Conservation (phyloP, 768 basidiomycete genomes). For the Vararia minispora region DNA sequence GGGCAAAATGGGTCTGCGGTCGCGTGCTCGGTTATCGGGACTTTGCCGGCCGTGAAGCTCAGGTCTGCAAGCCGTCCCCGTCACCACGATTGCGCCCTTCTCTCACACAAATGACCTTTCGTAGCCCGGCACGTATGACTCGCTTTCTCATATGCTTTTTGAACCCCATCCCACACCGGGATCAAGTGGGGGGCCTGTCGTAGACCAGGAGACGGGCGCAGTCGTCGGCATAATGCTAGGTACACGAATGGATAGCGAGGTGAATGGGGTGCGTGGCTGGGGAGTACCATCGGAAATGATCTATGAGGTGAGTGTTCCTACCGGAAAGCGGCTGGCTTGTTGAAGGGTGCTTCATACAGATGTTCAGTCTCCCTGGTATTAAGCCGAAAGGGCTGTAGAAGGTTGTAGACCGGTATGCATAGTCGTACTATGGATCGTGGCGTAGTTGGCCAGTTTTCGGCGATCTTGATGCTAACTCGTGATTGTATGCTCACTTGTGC, state of each 20-base stretch:
- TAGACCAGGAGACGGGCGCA: constrained; percentile 48
- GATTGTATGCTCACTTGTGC: too few species aligned
- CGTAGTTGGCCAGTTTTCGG: too few species aligned
- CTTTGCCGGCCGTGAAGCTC: constrained; percentile 42
- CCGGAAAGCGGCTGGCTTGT: not conserved
- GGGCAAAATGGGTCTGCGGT: constrained; percentile 42
- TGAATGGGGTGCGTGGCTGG: constrained; percentile 49
- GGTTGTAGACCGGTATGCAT: too few species aligned
- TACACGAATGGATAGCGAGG: constrained; percentile 41
- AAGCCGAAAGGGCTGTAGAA: too few species aligned
- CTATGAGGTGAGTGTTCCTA: constrained; percentile 37
- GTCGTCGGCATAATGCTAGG: constrained; percentile 59
- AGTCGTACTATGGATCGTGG: too few species aligned
- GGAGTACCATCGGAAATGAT: constrained; percentile 52
- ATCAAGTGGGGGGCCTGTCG: constrained; percentile 60
- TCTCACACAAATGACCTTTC: not conserved
- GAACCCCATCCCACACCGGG: constrained; percentile 45
- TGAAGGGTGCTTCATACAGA: constrained; percentile 22
- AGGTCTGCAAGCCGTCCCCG: constrained; percentile 30
- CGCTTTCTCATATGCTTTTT: constrained; percentile 46
- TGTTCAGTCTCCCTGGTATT: constrained; percentile 44
- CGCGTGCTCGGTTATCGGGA: constrained; percentile 48
- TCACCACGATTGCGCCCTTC: not conserved
- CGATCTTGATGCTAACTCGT: too few species aligned
- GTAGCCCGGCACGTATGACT: constrained; percentile 61